Percentiles rank a stretch among this genome's conserved stretches.
Evolutionary conservation across 176 grass and related monocot species (phyloP).

Genomic region (Urochloa ruziziensis): DNA sequence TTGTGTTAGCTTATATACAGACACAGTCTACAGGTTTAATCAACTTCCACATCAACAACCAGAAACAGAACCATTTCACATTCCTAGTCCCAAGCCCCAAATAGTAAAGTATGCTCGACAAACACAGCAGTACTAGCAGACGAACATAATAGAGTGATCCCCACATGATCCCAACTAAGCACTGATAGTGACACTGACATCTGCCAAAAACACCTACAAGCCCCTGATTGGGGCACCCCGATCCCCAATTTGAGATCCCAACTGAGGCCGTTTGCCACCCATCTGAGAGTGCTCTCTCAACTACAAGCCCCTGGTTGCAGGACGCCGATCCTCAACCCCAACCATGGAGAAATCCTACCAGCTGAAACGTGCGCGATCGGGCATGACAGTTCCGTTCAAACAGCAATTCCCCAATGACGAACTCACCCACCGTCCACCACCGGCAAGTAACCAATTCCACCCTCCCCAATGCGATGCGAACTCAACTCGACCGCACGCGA

Average conservation of each 20-base stretch:
- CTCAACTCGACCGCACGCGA: neutral
- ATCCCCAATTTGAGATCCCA: neutral
- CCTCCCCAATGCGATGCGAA: neutral
- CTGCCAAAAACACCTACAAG: neutral
- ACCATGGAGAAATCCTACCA: neutral
- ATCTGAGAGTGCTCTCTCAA: slow-evolving; percentile 13
- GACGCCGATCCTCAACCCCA: neutral
- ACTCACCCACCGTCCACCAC: neutral
- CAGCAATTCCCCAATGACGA: neutral
- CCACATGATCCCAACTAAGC: neutral
- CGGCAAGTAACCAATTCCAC: neutral
- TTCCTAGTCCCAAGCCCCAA: neutral
- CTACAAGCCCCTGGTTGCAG: neutral
- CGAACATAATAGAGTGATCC: neutral
- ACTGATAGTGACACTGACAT: slow-evolving; percentile 9
- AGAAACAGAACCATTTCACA: neutral
- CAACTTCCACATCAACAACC: neutral
- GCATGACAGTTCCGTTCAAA: neutral
- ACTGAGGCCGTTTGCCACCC: neutral
- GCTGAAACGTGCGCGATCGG: neutral
- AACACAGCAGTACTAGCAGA: neutral
- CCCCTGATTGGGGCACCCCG: neutral
- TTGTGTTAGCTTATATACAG: neutral
- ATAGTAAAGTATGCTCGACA: neutral
- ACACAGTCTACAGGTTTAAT: neutral